Evolutionary conservation across 495 filamentous ascomycete genomes (phyloP).

Genomic region (Aspergillus carlsbadensis): DNA sequence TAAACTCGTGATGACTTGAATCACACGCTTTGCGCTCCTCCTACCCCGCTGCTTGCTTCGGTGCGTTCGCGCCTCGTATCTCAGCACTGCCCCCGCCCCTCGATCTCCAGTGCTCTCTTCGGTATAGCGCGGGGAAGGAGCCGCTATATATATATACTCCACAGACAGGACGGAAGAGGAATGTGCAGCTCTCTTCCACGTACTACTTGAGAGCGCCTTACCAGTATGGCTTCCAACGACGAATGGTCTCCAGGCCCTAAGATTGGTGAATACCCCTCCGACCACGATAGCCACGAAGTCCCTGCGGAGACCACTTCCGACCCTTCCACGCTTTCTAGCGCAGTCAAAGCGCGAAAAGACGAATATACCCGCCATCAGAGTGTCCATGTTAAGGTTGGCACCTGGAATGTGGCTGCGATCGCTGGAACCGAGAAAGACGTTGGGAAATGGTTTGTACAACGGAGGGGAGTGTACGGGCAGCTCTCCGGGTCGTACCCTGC

Average conservation of each 20-base stretch:
- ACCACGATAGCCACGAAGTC: slow-evolving; percentile 20
- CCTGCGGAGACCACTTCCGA: slow-evolving; percentile 27
- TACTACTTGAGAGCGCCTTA: neutral
- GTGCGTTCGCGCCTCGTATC: slow-evolving; percentile 2
- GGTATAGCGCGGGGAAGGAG: neutral
- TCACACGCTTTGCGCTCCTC: neutral
- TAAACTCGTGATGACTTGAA: slow-evolving; percentile 16
- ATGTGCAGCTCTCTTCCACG: neutral
- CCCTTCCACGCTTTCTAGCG: slow-evolving; percentile 51
- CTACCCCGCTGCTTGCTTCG: neutral
- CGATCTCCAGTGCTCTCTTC: neutral
- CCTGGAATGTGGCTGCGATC: slow-evolving; percentile 91
- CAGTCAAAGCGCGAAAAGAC: slow-evolving; percentile 65
- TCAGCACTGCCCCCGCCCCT: neutral
- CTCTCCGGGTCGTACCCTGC: slow-evolving; percentile 46
- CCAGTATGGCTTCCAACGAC: slow-evolving; percentile 18
- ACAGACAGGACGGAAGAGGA: neutral
- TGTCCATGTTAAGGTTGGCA: slow-evolving; percentile 81
- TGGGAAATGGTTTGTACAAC: slow-evolving; percentile 78
- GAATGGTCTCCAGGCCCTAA: slow-evolving; percentile 9
- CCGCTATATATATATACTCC: slow-evolving; percentile 4
- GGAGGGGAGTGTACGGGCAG: slow-evolving; percentile 63
- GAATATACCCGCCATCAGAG: slow-evolving; percentile 73
- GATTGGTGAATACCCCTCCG: slow-evolving; percentile 20
- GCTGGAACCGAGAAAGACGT: slow-evolving; percentile 83